phyloP scores from a whole-genome alignment of 83 land plant genomes.

The Picea engelmannii region DNA sequence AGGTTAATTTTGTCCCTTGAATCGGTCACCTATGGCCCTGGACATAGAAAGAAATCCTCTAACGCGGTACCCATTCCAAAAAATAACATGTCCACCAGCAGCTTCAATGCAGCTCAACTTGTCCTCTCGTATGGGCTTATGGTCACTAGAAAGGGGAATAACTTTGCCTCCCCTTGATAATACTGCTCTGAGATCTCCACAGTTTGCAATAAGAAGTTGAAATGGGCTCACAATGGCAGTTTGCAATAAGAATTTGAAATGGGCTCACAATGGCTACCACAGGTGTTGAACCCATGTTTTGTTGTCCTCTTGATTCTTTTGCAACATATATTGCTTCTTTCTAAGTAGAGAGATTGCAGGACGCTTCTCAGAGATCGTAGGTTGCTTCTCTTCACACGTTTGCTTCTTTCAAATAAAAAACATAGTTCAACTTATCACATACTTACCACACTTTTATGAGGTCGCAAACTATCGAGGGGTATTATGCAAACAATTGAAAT shows the following conservation, averaged over 20 bases:
- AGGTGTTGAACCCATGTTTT: conserved; percentile 35
- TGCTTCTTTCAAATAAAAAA: no score
- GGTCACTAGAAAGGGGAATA: conserved; percentile 21
- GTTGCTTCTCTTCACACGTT: no score
- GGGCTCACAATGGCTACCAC: conserved; percentile 30
- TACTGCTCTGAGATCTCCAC: conserved; percentile 38
- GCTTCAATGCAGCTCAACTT: conserved; percentile 26
- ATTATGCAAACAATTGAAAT: no score
- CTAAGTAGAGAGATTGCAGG: no score
- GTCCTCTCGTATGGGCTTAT: conserved; percentile 52
- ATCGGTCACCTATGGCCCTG: conserved; percentile 32
- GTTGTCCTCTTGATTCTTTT: not conserved
- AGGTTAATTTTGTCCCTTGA: conserved; percentile 41
- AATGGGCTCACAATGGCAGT: no score
- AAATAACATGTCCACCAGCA: conserved; percentile 17
- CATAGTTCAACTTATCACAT: no score
- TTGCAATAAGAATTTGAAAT: no score
- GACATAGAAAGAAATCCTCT: conserved; percentile 57
- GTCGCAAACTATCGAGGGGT: no score
- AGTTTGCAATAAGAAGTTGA: conserved; percentile 30
- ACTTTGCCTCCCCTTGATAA: conserved; percentile 18
- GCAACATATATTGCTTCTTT: no score
- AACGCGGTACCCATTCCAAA: conserved; percentile 43
- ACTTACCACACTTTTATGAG: no score
- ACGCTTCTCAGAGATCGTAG: no score